phyloP scores from a whole-genome alignment of 768 basidiomycete species.

The Cyathus striatus region DNA sequence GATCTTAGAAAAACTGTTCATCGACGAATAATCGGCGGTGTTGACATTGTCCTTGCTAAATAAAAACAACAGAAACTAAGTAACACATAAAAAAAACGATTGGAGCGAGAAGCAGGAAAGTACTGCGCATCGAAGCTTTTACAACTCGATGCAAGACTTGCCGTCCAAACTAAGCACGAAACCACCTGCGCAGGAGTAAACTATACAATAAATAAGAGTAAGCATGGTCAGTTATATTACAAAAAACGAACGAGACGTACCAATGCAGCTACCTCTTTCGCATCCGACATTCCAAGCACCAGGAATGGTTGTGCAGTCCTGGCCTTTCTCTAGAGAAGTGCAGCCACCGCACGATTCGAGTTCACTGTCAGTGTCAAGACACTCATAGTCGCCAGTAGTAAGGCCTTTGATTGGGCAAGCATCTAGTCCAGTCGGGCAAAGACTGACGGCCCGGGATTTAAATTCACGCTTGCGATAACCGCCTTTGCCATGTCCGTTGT shows the following conservation, averaged over 20 bases:
- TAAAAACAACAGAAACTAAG: not conserved
- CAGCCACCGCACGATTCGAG: constrained; percentile 79
- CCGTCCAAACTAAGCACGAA: constrained; percentile 38
- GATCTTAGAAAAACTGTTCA: no score
- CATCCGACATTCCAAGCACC: constrained; percentile 73
- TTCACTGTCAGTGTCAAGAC: constrained; percentile 57
- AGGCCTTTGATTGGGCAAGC: constrained; percentile 51
- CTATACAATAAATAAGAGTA: constrained; percentile 17
- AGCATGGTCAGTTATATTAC: not conserved
- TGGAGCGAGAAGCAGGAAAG: no score
- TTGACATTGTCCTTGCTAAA: no score
- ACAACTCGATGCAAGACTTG: constrained; percentile 38
- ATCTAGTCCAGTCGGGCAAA: constrained; percentile 50
- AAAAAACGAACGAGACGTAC: constrained; percentile 30
- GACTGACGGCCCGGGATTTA: constrained; percentile 16
- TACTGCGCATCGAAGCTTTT: no score
- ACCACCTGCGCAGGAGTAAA: constrained; percentile 46
- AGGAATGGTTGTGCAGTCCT: constrained; percentile 66
- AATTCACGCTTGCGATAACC: constrained; percentile 27
- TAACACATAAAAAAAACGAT: no score
- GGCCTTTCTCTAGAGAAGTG: constrained; percentile 51
- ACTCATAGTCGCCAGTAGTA: constrained; percentile 46
- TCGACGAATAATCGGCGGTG: no score
- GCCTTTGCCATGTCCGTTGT: constrained; percentile 8
- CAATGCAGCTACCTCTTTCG: constrained; percentile 43